These are phyloP conservation scores for Collybia sp. DNA, from an alignment of 768 basidiomycete species.

Conservation along the genomic window DNA sequence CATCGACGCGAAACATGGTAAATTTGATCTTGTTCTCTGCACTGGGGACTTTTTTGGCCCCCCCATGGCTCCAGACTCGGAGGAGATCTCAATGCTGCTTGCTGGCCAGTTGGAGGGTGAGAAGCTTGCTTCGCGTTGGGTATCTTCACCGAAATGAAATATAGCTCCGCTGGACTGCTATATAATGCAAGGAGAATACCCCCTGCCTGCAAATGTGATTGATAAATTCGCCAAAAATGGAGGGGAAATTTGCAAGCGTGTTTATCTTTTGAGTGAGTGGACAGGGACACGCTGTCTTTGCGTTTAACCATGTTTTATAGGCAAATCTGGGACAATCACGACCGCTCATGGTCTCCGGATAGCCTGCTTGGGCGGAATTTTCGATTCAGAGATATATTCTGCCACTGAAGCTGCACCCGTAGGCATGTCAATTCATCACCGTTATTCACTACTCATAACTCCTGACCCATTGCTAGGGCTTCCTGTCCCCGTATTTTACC, in stretches of 20 bases:
- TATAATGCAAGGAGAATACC: constrained; percentile 82
- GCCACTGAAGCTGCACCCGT: constrained; percentile 64
- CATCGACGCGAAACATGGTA: constrained; percentile 90
- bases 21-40: constrained; percentile 82
- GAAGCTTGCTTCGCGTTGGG: constrained; percentile 8
- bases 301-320: constrained; percentile 30
- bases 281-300: not conserved
- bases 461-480: constrained; percentile 45
- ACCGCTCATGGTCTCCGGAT: constrained; percentile 80
- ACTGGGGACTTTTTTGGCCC: constrained; percentile 84
- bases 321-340: constrained; percentile 76
- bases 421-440: constrained; percentile 18
- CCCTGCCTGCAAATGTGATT: constrained; percentile 68
- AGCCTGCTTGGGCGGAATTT: constrained; percentile 80
- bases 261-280: constrained; percentile 79
- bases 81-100: constrained; percentile 55
- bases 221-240: constrained; percentile 72
- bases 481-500: constrained; percentile 73
- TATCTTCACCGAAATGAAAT: constrained; percentile 7
- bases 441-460: constrained; percentile 1
- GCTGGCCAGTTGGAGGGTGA: constrained; percentile 65
- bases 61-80: constrained; percentile 22
- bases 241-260: constrained; percentile 76
- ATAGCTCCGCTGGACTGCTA: constrained; percentile 87
- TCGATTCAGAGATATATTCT: constrained; percentile 55